Percentiles rank a stretch among this genome's conserved stretches.
Conservation (phyloP, 306 rosid species). For the Casuarina cunninghamiana region DNA sequence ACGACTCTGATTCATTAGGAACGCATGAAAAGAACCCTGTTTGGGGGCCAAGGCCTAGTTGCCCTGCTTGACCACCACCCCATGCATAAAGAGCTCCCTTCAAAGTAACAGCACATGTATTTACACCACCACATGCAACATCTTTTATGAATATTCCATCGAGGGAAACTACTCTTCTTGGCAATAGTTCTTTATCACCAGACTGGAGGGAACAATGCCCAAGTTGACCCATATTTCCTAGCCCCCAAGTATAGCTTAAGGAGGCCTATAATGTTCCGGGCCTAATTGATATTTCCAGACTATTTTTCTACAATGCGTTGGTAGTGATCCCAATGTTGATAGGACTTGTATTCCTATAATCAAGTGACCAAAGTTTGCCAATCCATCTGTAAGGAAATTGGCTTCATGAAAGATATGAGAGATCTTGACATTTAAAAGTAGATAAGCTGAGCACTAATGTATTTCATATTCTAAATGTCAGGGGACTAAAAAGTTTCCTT, state of each 20-base stretch:
- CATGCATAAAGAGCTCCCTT: conserved; percentile 88
- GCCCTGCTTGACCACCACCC: conserved; percentile 96
- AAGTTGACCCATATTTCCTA: conserved; percentile 95
- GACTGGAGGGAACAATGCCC: conserved; percentile 91
- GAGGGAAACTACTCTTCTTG: conserved; percentile 87
- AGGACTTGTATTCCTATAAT: too few relatives aligned
- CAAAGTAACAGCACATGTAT: conserved; percentile 78
- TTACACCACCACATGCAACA: conserved; percentile 86
- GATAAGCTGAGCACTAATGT: too few relatives aligned
- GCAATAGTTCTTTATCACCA: conserved; percentile 81
- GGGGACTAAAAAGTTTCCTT: too few relatives aligned
- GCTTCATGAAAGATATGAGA: too few relatives aligned
- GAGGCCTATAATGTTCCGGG: too few relatives aligned
- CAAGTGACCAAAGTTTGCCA: too few relatives aligned
- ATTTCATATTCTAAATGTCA: too few relatives aligned
- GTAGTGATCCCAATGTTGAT: too few relatives aligned
- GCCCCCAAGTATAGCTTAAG: conserved; percentile 85
- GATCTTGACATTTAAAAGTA: too few relatives aligned
- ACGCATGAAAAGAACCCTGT: conserved; percentile 76
- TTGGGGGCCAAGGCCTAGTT: conserved; percentile 89
- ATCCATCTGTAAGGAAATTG: too few relatives aligned
- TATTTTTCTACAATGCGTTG: too few relatives aligned
- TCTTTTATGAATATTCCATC: conserved; percentile 61
- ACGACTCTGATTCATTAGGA: conserved; percentile 53
- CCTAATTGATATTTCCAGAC: too few relatives aligned